These are phyloP conservation scores for Protomyces macrosporus DNA, from an alignment of 1,139 yeast genomes.

Conservation along the genomic window DNA sequence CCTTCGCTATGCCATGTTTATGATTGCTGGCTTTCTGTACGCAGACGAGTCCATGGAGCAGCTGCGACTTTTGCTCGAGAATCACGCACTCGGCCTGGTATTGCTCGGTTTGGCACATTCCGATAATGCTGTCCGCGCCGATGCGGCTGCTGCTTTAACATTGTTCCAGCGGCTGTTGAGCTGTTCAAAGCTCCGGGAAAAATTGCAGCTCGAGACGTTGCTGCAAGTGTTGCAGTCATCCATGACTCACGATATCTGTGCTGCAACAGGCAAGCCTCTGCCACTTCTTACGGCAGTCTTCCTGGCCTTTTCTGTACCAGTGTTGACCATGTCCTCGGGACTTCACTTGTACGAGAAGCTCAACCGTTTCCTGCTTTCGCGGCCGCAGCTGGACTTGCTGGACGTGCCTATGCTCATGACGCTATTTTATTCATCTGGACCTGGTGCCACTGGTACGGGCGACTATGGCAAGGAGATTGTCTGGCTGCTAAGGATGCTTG, in stretches of 20 bases:
- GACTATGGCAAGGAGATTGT: conserved; percentile 23
- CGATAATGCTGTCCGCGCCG: conserved; percentile 12
- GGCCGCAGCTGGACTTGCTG: conserved; percentile 26
- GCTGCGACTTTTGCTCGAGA: conserved; percentile 18
- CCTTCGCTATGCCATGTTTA: conserved; percentile 30
- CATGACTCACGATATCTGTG: neutral
- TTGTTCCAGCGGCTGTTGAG: conserved; percentile 1
- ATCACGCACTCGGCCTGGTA: conserved; percentile 24
- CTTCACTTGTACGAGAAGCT: conserved; percentile 27
- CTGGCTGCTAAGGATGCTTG: conserved; percentile 27
- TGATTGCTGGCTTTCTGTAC: conserved; percentile 23
- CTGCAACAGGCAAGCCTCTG: neutral
- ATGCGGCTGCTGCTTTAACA: conserved; percentile 15
- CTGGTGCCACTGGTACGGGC: neutral
- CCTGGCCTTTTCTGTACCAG: conserved; percentile 19
- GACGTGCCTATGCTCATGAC: conserved; percentile 29
- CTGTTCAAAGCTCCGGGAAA: conserved; percentile 22
- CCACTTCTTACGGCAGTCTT: conserved; percentile 25
- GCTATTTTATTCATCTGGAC: conserved; percentile 12
- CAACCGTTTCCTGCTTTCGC: conserved; percentile 27
- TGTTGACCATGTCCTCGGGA: conserved; percentile 23
- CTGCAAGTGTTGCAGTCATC: conserved; percentile 7
- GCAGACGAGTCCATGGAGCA: conserved; percentile 11
- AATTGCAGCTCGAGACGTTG: conserved; percentile 20
- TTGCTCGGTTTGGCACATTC: conserved; percentile 24